Percentiles rank a stretch among this genome's conserved stretches.
phyloP scores from a whole-genome alignment of 805 yeast species.

The Metschnikowia anglica region DNA sequence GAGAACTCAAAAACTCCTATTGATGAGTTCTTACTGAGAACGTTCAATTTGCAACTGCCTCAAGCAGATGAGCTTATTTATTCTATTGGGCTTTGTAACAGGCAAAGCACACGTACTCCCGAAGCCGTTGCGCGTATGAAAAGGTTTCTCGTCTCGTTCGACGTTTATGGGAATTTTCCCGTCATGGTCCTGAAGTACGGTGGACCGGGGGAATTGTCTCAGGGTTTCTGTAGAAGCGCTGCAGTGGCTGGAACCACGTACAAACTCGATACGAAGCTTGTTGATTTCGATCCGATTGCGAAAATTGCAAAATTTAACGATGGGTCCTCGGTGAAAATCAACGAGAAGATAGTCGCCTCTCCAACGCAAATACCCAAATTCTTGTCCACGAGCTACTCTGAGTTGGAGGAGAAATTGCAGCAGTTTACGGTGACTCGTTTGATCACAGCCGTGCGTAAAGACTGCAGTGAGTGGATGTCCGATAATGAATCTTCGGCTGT shows the following conservation, averaged over 20 bases:
- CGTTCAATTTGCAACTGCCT: conserved; percentile 68
- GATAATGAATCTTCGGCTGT: conserved; percentile 82
- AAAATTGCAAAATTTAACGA: conserved; percentile 73
- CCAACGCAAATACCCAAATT: conserved; percentile 60
- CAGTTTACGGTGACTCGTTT: conserved; percentile 65
- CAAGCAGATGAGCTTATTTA: conserved; percentile 82
- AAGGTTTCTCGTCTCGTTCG: conserved; percentile 79
- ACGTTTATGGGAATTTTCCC: conserved; percentile 93
- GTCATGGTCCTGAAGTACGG: conserved; percentile 90
- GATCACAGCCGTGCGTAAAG: conserved; percentile 78
- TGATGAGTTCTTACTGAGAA: conserved; percentile 54
- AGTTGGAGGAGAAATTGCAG: conserved; percentile 43
- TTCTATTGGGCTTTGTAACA: conserved; percentile 78
- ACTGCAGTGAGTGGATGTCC: conserved; percentile 89
- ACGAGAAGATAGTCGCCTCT: conserved; percentile 75
- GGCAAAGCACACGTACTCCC: conserved; percentile 59
- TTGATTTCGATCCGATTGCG: conserved; percentile 60
- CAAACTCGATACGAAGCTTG: conserved; percentile 68
- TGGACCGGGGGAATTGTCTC: conserved; percentile 93
- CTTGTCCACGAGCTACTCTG: conserved; percentile 40
- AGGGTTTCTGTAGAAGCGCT: conserved; percentile 95
- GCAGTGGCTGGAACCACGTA: conserved; percentile 98
- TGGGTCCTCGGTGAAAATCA: conserved; percentile 69
- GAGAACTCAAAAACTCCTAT: conserved; percentile 58
- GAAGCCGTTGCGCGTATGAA: conserved; percentile 79